Evolutionary conservation across 352 stramenopile genomes (phyloP).

Genomic region (Phytophthora pinifolia): DNA sequence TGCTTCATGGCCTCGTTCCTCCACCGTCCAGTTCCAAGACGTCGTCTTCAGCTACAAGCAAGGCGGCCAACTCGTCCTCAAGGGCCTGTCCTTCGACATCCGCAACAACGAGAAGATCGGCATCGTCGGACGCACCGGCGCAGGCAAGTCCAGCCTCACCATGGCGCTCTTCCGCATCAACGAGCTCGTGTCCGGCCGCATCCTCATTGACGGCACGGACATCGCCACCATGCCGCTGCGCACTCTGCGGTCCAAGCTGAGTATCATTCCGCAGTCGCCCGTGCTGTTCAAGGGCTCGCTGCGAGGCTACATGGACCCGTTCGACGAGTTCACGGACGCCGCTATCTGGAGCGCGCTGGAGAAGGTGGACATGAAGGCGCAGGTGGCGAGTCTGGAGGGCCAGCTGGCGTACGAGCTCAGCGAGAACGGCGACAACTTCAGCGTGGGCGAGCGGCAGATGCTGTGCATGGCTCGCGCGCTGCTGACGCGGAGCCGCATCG

Average conservation of each 20-base stretch:
- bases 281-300: constrained; percentile 91
- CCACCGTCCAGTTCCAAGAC: constrained; percentile 80
- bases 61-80: constrained; percentile 43
- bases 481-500: constrained; percentile 77
- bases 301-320: constrained; percentile 89
- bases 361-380: constrained; percentile 66
- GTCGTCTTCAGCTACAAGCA: constrained; percentile 82
- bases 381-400: constrained; percentile 12
- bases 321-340: constrained; percentile 71
- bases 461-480: constrained; percentile 92
- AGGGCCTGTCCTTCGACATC: constrained; percentile 58
- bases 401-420: constrained; percentile 27
- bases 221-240: constrained; percentile 35
- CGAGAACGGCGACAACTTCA: constrained; percentile 18
- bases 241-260: constrained; percentile 32
- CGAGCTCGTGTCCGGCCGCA: constrained; percentile 56
- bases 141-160: constrained; percentile 85
- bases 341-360: constrained; percentile 78
- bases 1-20: constrained; percentile 64
- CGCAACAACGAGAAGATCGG: constrained; percentile 64
- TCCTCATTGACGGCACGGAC: constrained; percentile 47
- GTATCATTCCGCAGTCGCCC: constrained; percentile 66
- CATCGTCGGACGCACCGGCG: constrained; percentile 87
- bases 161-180: constrained; percentile 88
- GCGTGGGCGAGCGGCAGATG: constrained; percentile 89